Evolutionary conservation across 129 eudicot genomes (phyloP), one percentile per base, ranked within the genome.

Genomic region (Glebionis coronaria): DNA sequence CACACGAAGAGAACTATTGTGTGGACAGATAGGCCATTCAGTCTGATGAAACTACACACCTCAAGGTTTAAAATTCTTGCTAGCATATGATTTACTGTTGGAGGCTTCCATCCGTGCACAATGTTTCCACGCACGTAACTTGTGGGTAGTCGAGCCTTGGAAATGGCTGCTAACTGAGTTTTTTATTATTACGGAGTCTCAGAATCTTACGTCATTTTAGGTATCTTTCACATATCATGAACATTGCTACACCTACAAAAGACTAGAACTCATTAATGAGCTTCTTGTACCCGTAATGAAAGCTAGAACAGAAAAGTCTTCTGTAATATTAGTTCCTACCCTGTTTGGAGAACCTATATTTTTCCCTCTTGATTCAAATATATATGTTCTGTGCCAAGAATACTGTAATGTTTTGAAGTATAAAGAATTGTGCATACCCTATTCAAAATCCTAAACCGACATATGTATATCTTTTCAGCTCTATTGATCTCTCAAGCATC

Each of bases 91-190:
- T 79, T 73, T 88, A 62, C 76, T 91, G 63, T 80, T 91, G 78
- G 97, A 88, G 76, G 92, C 97, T 77, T 80, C 96, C 82, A 88
- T 91, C 96, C 93, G 96, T 9, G 88, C 94, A 40, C 88, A 81
- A 77, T 68, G 85, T 52, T 88, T 91, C 72, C 90, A 83, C 31
- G 84, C 94, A 27, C 88, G 85, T 51, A 85, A 88, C 57, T 80
- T 91, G 64, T 72, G 83, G 55, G 75, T 88, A 38, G 72, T 58
- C 3, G 94, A 84, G 74, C 90, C 94, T 44, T 91, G 96, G 96
- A 87, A 88, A 67, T 91, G 97, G 97, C 73, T 91, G 68, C 70
- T 91, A 68, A 44, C 73, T 29, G 86, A 91, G 79, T 91, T 91
- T 77, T 77, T 96, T 4, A 88, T 63, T 91, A 91, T 74, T 91